Base-by-base conservation (phyloP, 2,329 filamentous ascomycete genomes). In the Blumeriella jaapii region DNA sequence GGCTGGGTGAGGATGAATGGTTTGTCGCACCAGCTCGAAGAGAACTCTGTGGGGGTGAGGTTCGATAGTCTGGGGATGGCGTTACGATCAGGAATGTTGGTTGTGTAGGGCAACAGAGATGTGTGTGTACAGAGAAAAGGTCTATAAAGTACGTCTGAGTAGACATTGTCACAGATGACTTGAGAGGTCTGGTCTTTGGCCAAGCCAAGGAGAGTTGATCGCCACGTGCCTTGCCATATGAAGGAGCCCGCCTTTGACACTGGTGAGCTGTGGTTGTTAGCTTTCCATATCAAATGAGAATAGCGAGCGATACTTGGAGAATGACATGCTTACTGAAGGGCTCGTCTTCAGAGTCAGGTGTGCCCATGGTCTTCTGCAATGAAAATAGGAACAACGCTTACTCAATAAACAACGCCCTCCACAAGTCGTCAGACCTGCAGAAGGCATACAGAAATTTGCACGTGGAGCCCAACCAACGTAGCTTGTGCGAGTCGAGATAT, bases 361-460 rank as follows among this genome's bases (percentile, higher is more conserved):
- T 4, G 8, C 25, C 13, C 3, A 27, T 13, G 5, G 3, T 13
- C 12, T n/a, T 27, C 8, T 13, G 7, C 25, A 23, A 28, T 27
- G 28, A 6, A n/a, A 26, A 14, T 34, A 37, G 10, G 36, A 38
- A 29, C 39, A n/a, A 33, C 39, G 76, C 84, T 74, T 76, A 94
- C 86, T 75, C 71, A 45, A 93, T 68, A 51, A 89, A 93, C 13
- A 94, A 59, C 12, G 76, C 60, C 59, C 91, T 87, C 89, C 89
- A 96, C 22, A 95, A 58, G 51, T 96, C 89, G 45, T 95, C 89
- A 30, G 74, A 74, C 31, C 78, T 68, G 36, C 79, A 82, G 55
- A 89, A 93, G 1, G 86, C 87, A 64, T 86, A 89, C 11, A 96
- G 61, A 34, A 83, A 86, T 56, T 77, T 84, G 64, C 87, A 94